Percentiles rank a stretch among this genome's conserved stretches.
Conservation (phyloP, 208 protist genomes). For the Wallacemonas sp. region DNA sequence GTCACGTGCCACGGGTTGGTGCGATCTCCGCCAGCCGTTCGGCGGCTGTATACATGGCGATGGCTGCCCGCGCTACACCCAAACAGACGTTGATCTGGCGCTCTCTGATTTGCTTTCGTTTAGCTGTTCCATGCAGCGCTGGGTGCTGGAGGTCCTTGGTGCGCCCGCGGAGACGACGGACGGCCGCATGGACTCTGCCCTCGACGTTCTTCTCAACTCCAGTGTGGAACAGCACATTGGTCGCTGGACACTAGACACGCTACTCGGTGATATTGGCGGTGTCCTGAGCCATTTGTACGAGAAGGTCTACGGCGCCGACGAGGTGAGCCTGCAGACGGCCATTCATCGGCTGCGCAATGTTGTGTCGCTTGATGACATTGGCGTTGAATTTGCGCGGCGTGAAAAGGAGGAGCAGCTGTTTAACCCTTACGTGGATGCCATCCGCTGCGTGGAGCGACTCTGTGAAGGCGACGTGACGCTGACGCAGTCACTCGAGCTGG, state of each 20-base stretch:
- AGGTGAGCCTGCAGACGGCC: slow-evolving; percentile 34
- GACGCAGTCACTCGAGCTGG: slow-evolving; percentile 54
- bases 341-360: slow-evolving; percentile 45
- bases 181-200: slow-evolving; percentile 11
- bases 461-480: slow-evolving; percentile 32
- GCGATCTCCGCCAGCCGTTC: slow-evolving; percentile 51
- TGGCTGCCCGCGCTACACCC: background rate
- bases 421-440: slow-evolving; percentile 81
- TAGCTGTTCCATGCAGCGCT: slow-evolving; percentile 61
- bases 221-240: slow-evolving; percentile 46
- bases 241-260: slow-evolving; percentile 62
- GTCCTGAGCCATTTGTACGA: slow-evolving; percentile 76
- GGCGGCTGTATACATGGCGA: slow-evolving; percentile 73
- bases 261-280: slow-evolving; percentile 54
- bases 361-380: slow-evolving; percentile 79
- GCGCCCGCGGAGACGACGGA: background rate
- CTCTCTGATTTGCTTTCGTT: slow-evolving; percentile 76
- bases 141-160: slow-evolving; percentile 53
- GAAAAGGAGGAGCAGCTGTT: slow-evolving; percentile 64
- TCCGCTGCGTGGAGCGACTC: slow-evolving; percentile 73
- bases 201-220: slow-evolving; percentile 28
- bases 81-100: slow-evolving; percentile 62
- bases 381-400: slow-evolving; percentile 69
- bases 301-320: slow-evolving; percentile 55
- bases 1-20: slow-evolving; percentile 57